Evolutionary conservation across 495 filamentous ascomycete species (phyloP), one percentile per base, ranked within the genome.

Genomic region (Sporormia fimetaria): DNA sequence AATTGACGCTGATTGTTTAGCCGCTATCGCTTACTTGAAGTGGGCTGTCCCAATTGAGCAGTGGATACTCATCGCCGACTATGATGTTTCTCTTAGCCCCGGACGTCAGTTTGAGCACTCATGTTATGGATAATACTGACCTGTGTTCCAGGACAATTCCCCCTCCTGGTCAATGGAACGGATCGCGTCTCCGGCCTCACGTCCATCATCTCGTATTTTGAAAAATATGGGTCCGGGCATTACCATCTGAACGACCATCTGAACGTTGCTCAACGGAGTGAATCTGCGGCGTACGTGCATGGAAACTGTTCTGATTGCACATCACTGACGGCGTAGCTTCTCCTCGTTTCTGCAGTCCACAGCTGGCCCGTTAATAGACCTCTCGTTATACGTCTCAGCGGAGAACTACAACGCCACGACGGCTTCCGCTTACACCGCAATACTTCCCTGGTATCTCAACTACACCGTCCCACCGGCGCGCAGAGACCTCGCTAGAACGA

Each of bases 371-470:
- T 50, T 65, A 24, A 31, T 65, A 7, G 60, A 60, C 45, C 52
- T 61, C 32, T 58, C 54, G 27, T 78, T 98, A 50, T 96, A 90
- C 63, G 77, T 87, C 55, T 90, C 84, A 26, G 79, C 76, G 47
- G 72, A 80, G 42, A 95, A 94, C 63, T 98, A 87, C 68, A 67
- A 70, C 42, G 54, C 61, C 33, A 57, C 67, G 25, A 93, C 84
- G 23, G 76, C 81, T 6, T 82, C 85, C 6, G 75, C 83, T 22
- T 88, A 81, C 64, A 77, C 75, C 39, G 57, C 64, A 3, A 71
- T 93, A 42, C 75, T 94, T 21, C 76, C 79, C 15, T 87, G 87
- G 67, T 83, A 90, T 6, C 71, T 80, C 35, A 80, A 81, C 54
- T 95, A 83, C 74, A 79, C 78, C 33, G 71, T 83, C 14, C 83